Base-by-base conservation (phyloP, 1,139 yeast species). In the Sugiyamaella castrensis region DNA sequence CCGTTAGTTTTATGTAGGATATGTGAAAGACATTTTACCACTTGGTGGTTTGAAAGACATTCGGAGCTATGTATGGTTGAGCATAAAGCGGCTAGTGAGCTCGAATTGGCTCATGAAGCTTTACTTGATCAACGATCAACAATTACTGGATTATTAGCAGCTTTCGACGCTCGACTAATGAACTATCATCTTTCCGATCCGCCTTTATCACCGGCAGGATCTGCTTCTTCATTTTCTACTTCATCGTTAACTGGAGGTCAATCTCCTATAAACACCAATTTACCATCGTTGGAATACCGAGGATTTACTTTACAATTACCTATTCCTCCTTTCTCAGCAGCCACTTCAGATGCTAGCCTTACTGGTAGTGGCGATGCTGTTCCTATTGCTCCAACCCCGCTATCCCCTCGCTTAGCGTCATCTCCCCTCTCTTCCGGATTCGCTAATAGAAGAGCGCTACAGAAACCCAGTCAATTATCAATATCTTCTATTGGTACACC, bases 11-110 rank as follows among this genome's bases (percentile, higher is more conserved):
- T 91, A 37, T 94, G 99, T 66, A 76, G 96, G 46, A 89, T 94
- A 16, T 94, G 99, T 67, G 99, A 94, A 62, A 81, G 82, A 28
- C 79, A 79, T 46, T 81, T 91, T n/a, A 97, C 96, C 1, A 88
- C 92, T 1, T 94, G 98, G 98, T 92, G 95, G 83, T 74, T 92
- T 44, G 98, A 91, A 61, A 79, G 84, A 46, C 99, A 94, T 67
- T 84, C 94, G 1, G 95, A 89, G 62, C 72, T 87, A 47, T 94
- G 99, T 61, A 73, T 87, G 28, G 80, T 87, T 38, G 98, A 89
- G 63, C 96, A 89, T 66, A 78, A 84, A 57, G 80, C 86, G 2
- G 88, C 83, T 60, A 91, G 89, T 54, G 83, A 84, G 39, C 79
- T 92, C n/a, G 88, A 85, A 59, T 61, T 75, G 34, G 74, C 83